These are phyloP conservation scores for Calamus simplicifolius DNA, from an alignment of 176 grass and related monocot genomes.

Conservation along the genomic window DNA sequence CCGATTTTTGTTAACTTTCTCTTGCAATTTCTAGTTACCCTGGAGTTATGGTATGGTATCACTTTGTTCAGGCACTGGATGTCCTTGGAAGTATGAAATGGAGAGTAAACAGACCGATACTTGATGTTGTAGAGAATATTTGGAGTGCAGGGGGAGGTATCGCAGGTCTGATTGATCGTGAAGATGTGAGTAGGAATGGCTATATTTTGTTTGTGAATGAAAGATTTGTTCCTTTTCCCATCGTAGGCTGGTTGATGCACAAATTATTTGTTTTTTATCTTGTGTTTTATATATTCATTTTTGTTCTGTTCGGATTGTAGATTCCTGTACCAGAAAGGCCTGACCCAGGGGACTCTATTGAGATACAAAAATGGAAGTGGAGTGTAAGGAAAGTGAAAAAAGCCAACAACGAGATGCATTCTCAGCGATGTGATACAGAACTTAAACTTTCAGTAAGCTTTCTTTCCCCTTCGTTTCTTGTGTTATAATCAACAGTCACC, in stretches of 20 bases:
- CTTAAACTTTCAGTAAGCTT: constrained; percentile 84
- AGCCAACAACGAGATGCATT: constrained; percentile 70
- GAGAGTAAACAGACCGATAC: constrained; percentile 84
- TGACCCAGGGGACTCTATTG: constrained; percentile 45
- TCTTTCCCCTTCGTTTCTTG: neutral
- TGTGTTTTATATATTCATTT: neutral
- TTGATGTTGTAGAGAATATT: constrained; percentile 71
- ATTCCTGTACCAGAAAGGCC: constrained; percentile 58
- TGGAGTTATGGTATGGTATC: neutral
- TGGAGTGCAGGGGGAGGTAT: constrained; percentile 80
- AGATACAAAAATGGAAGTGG: constrained; percentile 84
- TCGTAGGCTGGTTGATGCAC: neutral
- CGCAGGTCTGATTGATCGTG: constrained; percentile 74
- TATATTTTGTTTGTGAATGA: too few species aligned
- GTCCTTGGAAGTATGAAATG: constrained; percentile 91
- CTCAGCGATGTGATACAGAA: constrained; percentile 87
- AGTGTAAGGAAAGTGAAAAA: constrained; percentile 67
- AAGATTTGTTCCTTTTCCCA: too few species aligned
- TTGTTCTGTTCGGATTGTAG: constrained; percentile 16
- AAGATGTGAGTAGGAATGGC: constrained; percentile 52
- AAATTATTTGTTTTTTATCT: constrained; percentile 9
- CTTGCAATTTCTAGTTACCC: too few species aligned
- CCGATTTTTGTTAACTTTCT: too few species aligned
- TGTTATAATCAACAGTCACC: too few species aligned
- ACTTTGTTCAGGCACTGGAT: constrained; percentile 58